Base-by-base conservation (phyloP, 225 moss, liverwort and hornwort genomes). In the Asterella californica region DNA sequence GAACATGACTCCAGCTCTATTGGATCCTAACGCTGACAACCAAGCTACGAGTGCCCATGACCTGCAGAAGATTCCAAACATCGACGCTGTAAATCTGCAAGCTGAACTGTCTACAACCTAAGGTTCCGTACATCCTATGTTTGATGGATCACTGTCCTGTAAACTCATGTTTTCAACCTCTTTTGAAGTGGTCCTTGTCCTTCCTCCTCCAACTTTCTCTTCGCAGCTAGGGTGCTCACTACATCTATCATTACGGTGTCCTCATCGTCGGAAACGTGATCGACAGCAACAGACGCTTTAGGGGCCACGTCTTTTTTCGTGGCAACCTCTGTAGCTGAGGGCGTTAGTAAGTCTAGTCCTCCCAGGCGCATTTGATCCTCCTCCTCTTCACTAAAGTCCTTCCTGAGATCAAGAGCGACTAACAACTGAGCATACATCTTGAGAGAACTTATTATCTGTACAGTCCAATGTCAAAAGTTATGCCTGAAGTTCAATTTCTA, bases 361-460 rank as follows among this genome's bases (percentile, higher is more conserved):
- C 88, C 81, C 83, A 99, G 75, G 42, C 92, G 54, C 81, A 95
- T 86, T 18, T 89, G 93, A 69, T 95, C 92, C 33, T 85, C 92
- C 11, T 93, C 94, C 76, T 99, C 95, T 76, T 90, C 90, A 76
- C 89, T 91, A 78, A 99, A 99, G 30, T 85, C 84, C 55, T 95
- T 95, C 84, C 97, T 93, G 87, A 38, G 49, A 42, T 21, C 19
- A 67, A 42, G 2, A 5, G 12, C 50, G 11, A 42, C 15, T 48
- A 9, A 78, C 29, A 30, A 19, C 33, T 14, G 45, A 34, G 42
- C 5, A 45, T 9, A 53, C 61, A 15, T 33, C 15, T 27, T 30
- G 9, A 6, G 63, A 1, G 52, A 17, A 37, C 47, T 9, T 19
- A 24, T n/a, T n/a, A n/a, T n/a, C n/a, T n/a, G n/a, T n/a, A n/a